Percentiles rank a stretch among this genome's conserved stretches.
These are phyloP conservation scores for Pseudomassariella vexata DNA, from an alignment of 2,329 filamentous ascomycete genomes.

Conservation along the genomic window DNA sequence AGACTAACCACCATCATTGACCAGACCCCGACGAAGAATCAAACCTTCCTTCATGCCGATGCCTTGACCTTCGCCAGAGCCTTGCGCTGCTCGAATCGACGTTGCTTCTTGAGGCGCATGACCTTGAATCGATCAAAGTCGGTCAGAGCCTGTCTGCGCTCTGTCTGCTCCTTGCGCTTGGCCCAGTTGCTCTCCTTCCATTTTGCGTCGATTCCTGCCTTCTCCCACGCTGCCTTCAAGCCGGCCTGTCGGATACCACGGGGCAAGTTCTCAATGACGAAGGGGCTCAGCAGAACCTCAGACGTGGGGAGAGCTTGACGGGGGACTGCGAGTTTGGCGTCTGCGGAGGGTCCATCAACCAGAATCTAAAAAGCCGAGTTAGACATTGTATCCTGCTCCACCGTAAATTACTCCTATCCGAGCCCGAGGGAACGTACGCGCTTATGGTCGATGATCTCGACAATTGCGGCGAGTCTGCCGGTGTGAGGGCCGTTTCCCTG, in stretches of 20 bases:
- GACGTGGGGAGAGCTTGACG: constrained; percentile 81
- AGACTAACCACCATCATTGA: background rate
- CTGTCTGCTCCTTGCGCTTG: constrained; percentile 82
- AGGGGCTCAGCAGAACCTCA: constrained; percentile 81
- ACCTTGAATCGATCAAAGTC: constrained; percentile 99
- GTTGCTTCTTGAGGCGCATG: constrained; percentile 98
- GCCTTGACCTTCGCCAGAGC: constrained; percentile 88
- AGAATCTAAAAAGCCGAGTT: constrained; percentile 61
- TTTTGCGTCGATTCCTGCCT: constrained; percentile 85
- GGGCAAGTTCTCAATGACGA: constrained; percentile 81
- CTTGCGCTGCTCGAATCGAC: constrained; percentile 97
- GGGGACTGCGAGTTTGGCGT: constrained; percentile 72
- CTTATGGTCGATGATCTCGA: constrained; percentile 99
- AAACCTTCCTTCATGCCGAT: constrained; percentile 62
- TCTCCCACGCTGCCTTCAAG: constrained; percentile 86
- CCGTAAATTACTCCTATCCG: too few species aligned
- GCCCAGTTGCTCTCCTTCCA: constrained; percentile 90
- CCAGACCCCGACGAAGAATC: constrained; percentile 1
- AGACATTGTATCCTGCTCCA: constrained; percentile 8
- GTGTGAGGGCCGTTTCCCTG: constrained; percentile 69
- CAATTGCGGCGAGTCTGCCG: constrained; percentile 86
- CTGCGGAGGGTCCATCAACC: constrained; percentile 86
- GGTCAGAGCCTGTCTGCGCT: constrained; percentile 84
- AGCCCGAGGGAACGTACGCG: constrained; percentile 66
- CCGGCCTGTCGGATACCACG: constrained; percentile 76